Percentiles rank a stretch among this genome's conserved stretches.
These are phyloP conservation scores for Aspergillus neotritici DNA, from an alignment of 2,329 filamentous ascomycete species.

Conservation along the genomic window DNA sequence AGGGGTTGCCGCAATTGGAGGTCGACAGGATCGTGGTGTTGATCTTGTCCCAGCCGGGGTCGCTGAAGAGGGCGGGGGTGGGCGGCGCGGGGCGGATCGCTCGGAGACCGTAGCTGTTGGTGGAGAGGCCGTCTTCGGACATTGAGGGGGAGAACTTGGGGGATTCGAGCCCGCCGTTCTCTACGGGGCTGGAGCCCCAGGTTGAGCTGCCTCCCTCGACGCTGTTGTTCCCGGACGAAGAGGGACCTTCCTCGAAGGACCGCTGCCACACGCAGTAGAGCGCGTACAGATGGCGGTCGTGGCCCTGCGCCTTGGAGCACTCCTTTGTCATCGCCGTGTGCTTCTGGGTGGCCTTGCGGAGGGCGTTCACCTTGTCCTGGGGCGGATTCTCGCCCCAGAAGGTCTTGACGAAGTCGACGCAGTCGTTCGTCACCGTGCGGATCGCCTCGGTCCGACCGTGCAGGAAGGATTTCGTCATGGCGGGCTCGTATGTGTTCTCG, in stretches of 20 bases:
- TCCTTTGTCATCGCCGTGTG: conserved; percentile 75
- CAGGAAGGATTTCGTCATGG: conserved; percentile 93
- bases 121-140: conserved; percentile 41
- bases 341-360: conserved; percentile 75
- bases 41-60: conserved; percentile 86
- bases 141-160: conserved; percentile 34
- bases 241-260: conserved; percentile 65
- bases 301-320: conserved; percentile 84
- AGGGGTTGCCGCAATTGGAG: conserved; percentile 97
- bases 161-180: conserved; percentile 27
- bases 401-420: conserved; percentile 79
- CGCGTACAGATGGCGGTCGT: conserved; percentile 89
- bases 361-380: conserved; percentile 75
- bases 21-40: conserved; percentile 93
- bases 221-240: conserved; percentile 46
- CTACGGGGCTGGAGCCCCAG: conserved; percentile 58
- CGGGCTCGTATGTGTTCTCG: conserved; percentile 94
- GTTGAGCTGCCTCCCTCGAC: conserved; percentile 48
- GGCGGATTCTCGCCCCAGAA: conserved; percentile 92
- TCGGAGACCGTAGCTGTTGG: conserved; percentile 53
- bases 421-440: conserved; percentile 74
- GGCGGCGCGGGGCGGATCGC: conserved; percentile 40
- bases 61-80: conserved; percentile 74
- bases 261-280: conserved; percentile 94
- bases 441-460: conserved; percentile 95